Conservation (phyloP, 192 early-diverging fungal species). For the Kappamyces sp. region DNA sequence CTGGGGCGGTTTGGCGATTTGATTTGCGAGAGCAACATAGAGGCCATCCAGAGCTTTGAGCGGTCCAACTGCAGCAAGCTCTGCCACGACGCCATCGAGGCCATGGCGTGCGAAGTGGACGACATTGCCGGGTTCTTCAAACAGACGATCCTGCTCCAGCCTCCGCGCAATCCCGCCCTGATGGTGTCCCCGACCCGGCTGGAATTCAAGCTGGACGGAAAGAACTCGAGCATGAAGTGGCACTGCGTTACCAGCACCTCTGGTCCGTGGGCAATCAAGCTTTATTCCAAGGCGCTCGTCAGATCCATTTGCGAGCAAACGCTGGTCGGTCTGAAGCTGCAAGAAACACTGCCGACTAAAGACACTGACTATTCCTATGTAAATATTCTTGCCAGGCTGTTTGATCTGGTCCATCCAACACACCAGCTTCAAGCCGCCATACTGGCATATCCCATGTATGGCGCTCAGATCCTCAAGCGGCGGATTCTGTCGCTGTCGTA, state of each 20-base stretch:
- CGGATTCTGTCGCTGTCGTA: slow-evolving; percentile 35
- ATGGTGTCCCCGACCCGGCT: slow-evolving; percentile 15
- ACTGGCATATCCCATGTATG: slow-evolving; percentile 40
- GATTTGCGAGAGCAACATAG: slow-evolving; percentile 34
- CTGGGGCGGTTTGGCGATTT: slow-evolving; percentile 49
- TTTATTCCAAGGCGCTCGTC: slow-evolving; percentile 14
- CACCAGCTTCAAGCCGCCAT: slow-evolving; percentile 40
- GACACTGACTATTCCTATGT: slow-evolving; percentile 28
- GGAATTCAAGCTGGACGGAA: slow-evolving; percentile 19
- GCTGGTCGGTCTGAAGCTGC: slow-evolving; percentile 22
- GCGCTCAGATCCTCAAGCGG: slow-evolving; percentile 31
- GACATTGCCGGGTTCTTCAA: slow-evolving; percentile 39
- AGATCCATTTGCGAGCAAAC: slow-evolving; percentile 30
- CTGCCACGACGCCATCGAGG: slow-evolving; percentile 34
- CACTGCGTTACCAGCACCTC: slow-evolving; percentile 25
- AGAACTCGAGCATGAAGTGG: slow-evolving; percentile 18
- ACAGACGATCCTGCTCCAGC: slow-evolving; percentile 25
- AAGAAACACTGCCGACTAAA: neutral
- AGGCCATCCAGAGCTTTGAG: slow-evolving; percentile 40
- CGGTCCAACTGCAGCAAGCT: slow-evolving; percentile 35
- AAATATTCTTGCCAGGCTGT: slow-evolving; percentile 30
- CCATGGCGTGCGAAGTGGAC: slow-evolving; percentile 29
- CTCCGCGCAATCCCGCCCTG: slow-evolving; percentile 6
- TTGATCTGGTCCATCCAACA: slow-evolving; percentile 46
- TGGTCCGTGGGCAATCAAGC: slow-evolving; percentile 23